phyloP scores from a whole-genome alignment of 371 early-diverging fungal species.

The Blastocladiella emersonii region DNA sequence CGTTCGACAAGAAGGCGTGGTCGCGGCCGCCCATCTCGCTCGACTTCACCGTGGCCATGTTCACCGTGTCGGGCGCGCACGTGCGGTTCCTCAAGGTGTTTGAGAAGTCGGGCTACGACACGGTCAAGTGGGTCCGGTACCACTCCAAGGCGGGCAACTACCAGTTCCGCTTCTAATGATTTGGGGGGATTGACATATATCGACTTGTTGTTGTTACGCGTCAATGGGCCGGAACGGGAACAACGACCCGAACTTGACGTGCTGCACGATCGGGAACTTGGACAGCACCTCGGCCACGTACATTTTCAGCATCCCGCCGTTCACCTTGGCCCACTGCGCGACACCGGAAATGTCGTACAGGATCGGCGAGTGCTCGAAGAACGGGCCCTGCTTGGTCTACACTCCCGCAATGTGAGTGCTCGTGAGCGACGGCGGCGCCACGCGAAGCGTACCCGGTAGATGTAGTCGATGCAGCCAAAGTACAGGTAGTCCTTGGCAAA shows the following conservation, averaged over 20 bases:
- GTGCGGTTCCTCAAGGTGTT: conserved; percentile 82
- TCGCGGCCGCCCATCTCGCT: conserved; percentile 78
- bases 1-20: conserved; percentile 69
- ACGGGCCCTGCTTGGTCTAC: conserved; percentile 29
- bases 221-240: background rate
- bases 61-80: conserved; percentile 72
- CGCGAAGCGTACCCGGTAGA: conserved; percentile 16
- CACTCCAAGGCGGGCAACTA: conserved; percentile 82
- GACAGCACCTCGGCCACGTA: conserved; percentile 43
- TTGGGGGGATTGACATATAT: too few relatives aligned
- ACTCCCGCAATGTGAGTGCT: background rate
- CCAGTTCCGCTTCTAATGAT: conserved; percentile 44
- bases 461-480: conserved; percentile 24
- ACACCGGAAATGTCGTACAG: conserved; percentile 39
- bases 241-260: conserved; percentile 36
- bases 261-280: conserved; percentile 52
- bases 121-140: conserved; percentile 88
- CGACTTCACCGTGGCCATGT: conserved; percentile 65
- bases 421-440: background rate
- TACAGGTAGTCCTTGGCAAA: conserved; percentile 30
- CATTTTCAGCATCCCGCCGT: conserved; percentile 44
- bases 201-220: too few relatives aligned
- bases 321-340: conserved; percentile 35
- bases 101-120: conserved; percentile 77
- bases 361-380: conserved; percentile 37